Base-by-base conservation (phyloP, 139 green algal species). In the Tetradesmus lagerheimii region DNA sequence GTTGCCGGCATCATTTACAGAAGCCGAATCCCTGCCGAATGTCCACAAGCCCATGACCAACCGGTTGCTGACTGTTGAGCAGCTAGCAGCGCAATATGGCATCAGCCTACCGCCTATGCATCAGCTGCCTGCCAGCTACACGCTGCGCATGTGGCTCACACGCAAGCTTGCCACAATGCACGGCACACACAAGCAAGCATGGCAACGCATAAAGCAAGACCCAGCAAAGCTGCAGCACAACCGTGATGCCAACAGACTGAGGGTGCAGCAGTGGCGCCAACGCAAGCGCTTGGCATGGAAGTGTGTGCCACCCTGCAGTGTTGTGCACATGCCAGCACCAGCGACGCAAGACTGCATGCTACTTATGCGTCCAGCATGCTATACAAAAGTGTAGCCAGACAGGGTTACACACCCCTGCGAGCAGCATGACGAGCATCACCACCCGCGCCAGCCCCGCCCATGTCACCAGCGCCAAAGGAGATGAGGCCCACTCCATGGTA, bases 401-500 rank as follows among this genome's bases (percentile, higher is more conserved):
- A 80, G 74, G 8, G 74, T 80, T 80, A 80, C 74, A 80, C 31
- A 66, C 14, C 53, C 9, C 53, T 25, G 14, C 53, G 45, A 53
- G 45, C 45, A 53, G 45, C 45, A 53, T 53, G 45, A 53, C 45
- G 45, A 53, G 45, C 45, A 53, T 53, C 45, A 53, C 45, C 45
- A 53, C 45, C 45, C 45, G 45, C 45, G 45, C 45, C 67, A 78
- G 29, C 29, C 29, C n/a, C 67, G n/a, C 29, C 29, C 29, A 78
- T 78, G n/a, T 35, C 67, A 35, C 67, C 67, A 35, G 29, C 67
- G 67, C 67, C 67, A 78, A 78, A 35, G 67, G 67, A 78, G 67
- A 78, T 78, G 67, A 78, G 67, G 67, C 29, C 29, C 67, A 78
- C 67, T 39, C 67, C 67, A 78, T 39, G 67, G 67, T 39, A 78